Conservation (phyloP, 1,284 basidiomycete species). For the Ustilago loliicola region DNA sequence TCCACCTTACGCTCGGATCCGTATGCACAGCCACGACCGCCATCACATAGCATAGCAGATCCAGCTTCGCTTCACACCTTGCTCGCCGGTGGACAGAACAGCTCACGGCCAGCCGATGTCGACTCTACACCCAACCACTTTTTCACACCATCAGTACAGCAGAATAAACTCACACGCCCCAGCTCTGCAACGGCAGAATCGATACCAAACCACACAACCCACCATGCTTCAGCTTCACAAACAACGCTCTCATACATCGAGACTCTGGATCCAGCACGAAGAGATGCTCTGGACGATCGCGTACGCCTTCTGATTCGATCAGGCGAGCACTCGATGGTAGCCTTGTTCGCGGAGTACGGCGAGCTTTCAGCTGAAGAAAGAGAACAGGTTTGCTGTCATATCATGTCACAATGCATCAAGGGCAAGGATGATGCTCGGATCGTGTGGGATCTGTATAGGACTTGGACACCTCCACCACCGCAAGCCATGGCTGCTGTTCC, state of each 20-base stretch:
- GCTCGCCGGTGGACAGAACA: background rate
- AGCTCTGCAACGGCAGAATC: background rate
- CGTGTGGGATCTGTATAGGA: conserved; percentile 34
- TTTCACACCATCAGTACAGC: conserved; percentile 36
- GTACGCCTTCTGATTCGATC: conserved; percentile 19
- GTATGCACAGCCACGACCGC: background rate
- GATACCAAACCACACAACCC: background rate
- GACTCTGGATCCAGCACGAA: conserved; percentile 2
- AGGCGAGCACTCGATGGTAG: conserved; percentile 37
- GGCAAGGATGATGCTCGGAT: conserved; percentile 12
- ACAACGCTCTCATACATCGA: conserved; percentile 24
- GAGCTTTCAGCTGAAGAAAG: background rate
- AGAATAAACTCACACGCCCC: background rate
- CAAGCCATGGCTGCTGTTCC: background rate
- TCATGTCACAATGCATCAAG: conserved; percentile 23
- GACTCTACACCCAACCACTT: conserved; percentile 17
- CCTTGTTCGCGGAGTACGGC: conserved; percentile 15
- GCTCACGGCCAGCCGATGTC: background rate
- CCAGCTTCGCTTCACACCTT: conserved; percentile 6
- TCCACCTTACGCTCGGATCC: background rate
- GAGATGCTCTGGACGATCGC: conserved; percentile 15
- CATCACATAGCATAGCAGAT: background rate
- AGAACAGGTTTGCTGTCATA: conserved; percentile 33
- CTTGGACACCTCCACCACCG: conserved; percentile 8
- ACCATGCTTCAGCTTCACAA: background rate